phyloP scores from a whole-genome alignment of 2,329 filamentous ascomycete genomes.

The Ceratocystis cacaofunesta region DNA sequence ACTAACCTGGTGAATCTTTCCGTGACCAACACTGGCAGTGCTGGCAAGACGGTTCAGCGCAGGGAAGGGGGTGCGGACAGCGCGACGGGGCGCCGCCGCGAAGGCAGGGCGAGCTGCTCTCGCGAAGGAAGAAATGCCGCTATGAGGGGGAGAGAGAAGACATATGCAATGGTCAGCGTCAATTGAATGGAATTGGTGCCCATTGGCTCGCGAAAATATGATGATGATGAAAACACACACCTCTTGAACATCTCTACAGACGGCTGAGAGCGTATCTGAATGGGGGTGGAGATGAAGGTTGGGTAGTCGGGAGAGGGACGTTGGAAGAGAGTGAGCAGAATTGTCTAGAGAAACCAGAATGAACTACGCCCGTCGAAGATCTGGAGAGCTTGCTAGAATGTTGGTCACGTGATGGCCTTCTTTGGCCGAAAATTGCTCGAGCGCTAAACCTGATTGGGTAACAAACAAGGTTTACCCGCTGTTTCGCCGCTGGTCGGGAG shows the following conservation, averaged over 20 bases:
- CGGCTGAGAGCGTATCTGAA: constrained; percentile 49
- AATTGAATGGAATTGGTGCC: constrained; percentile 29
- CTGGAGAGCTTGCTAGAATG: constrained; percentile 16
- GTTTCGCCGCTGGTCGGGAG: constrained; percentile 18
- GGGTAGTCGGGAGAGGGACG: constrained; percentile 31
- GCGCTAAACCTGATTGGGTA: constrained; percentile 18
- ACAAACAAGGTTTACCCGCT: constrained; percentile 16
- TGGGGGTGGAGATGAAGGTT: constrained; percentile 41
- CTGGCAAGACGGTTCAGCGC: constrained; percentile 44
- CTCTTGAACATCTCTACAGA: constrained; percentile 72
- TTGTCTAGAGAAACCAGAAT: constrained; percentile 26
- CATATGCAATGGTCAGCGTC: constrained; percentile 19
- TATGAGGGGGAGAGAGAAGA: constrained; percentile 28
- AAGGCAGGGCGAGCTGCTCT: constrained; percentile 47
- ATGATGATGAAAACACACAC: constrained; percentile 37
- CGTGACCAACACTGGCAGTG: constrained; percentile 42
- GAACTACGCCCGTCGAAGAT: constrained; percentile 16
- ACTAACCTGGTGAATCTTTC: constrained; percentile 55
- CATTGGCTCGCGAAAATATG: constrained; percentile 21
- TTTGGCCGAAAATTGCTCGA: constrained; percentile 19
- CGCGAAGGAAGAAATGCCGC: constrained; percentile 52
- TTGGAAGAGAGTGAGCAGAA: constrained; percentile 34
- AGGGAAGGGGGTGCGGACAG: constrained; percentile 39
- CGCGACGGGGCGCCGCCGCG: constrained; percentile 41
- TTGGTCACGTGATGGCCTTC: constrained; percentile 17